Evolutionary conservation across 2,329 filamentous ascomycete genomes (phyloP).

Genomic region (Penicillium brevicompactum): DNA sequence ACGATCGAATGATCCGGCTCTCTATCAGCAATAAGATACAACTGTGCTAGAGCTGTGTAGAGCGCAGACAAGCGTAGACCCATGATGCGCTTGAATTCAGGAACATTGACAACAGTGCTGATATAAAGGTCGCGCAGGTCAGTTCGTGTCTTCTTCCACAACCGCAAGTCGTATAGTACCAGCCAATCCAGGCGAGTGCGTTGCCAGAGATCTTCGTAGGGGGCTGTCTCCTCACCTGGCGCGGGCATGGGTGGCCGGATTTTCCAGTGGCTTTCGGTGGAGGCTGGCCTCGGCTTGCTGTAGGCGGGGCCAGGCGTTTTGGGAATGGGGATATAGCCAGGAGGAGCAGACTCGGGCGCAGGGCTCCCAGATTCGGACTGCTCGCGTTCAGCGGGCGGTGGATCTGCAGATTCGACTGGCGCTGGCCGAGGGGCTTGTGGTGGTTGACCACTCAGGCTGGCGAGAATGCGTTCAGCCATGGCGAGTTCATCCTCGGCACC

Average conservation of each 20-base stretch:
- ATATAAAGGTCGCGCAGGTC: conserved; percentile 93
- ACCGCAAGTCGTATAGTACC: conserved; percentile 86
- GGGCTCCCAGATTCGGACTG: conserved; percentile 19
- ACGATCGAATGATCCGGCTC: conserved; percentile 99
- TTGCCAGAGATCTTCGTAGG: conserved; percentile 85
- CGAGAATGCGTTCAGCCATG: conserved; percentile 74
- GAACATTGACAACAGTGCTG: conserved; percentile 91
- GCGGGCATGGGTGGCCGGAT: conserved; percentile 73
- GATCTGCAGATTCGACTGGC: conserved; percentile 31
- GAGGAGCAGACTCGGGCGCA: conserved; percentile 17
- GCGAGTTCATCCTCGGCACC: conserved; percentile 69
- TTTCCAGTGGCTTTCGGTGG: conserved; percentile 76
- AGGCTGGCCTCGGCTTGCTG: conserved; percentile 46
- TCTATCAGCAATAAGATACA: conserved; percentile 93
- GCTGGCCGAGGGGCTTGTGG: conserved; percentile 62
- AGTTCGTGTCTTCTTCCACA: conserved; percentile 95
- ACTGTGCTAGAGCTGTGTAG: conserved; percentile 88
- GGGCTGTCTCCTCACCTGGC: conserved; percentile 62
- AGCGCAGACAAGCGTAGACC: conserved; percentile 91
- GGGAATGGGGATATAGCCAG: conserved; percentile 65
- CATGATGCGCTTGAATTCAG: conserved; percentile 91
- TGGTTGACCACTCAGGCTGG: conserved; percentile 69
- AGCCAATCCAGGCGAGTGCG: conserved; percentile 91
- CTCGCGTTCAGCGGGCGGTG: conserved; percentile 16
- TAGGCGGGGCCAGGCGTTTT: conserved; percentile 64